Evolutionary conservation across 306 rosid species (phyloP).

Genomic region (Pachyrhizus erosus): DNA sequence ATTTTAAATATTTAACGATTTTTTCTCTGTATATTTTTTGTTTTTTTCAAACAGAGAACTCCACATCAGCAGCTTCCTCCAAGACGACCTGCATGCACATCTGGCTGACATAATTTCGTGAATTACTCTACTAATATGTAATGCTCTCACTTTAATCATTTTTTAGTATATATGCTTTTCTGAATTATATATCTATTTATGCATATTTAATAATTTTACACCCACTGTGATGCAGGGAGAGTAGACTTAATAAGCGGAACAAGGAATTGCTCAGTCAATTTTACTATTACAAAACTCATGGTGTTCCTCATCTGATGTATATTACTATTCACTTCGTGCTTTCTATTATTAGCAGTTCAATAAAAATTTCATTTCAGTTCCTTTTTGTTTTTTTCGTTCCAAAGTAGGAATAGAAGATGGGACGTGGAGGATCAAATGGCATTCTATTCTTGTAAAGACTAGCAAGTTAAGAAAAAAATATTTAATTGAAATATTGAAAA

Average conservation of each 20-base stretch:
- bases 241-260: slow-evolving; percentile 32
- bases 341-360: slow-evolving; percentile 39
- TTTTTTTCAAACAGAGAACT: slow-evolving; percentile 62
- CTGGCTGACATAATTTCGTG: slow-evolving; percentile 63
- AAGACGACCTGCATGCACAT: slow-evolving; percentile 84
- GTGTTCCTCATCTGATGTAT: slow-evolving; percentile 27
- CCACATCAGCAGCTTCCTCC: slow-evolving; percentile 95
- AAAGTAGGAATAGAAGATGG: background rate
- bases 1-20: background rate
- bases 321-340: slow-evolving; percentile 34
- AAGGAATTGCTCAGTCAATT: slow-evolving; percentile 40
- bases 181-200: background rate
- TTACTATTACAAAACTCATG: slow-evolving; percentile 32
- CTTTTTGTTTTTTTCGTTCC: background rate
- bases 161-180: background rate
- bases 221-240: slow-evolving; percentile 50
- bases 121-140: slow-evolving; percentile 27
- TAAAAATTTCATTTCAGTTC: slow-evolving; percentile 31
- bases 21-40: no score
- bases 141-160: background rate
- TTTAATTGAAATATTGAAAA: no score
- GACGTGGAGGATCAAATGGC: background rate
- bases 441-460: background rate
- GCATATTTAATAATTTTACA: background rate
- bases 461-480: no score